Evolutionary conservation across 768 basidiomycete genomes (phyloP).

Genomic region (Auricularia heimuer): DNA sequence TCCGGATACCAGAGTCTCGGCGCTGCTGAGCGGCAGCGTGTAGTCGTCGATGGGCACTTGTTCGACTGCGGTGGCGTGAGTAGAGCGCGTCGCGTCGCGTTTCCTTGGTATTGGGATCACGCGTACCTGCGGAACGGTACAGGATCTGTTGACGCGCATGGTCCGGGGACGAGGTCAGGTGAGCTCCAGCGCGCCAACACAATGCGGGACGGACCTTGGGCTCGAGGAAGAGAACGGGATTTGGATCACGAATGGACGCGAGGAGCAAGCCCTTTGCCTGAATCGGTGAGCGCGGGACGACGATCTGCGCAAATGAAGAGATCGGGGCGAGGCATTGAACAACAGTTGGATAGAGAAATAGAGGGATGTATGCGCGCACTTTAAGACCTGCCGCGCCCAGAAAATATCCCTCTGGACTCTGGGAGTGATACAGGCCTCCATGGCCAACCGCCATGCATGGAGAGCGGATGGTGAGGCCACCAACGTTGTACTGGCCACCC

Average conservation of each 20-base stretch:
- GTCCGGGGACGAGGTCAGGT: background rate
- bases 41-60: slow-evolving; percentile 89
- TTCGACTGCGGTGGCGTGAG: slow-evolving; percentile 46
- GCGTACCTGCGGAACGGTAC: slow-evolving; percentile 74
- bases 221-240: slow-evolving; percentile 93
- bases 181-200: background rate
- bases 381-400: slow-evolving; percentile 85
- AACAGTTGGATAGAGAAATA: background rate
- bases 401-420: slow-evolving; percentile 92
- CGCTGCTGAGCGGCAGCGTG: slow-evolving; percentile 69
- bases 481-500: slow-evolving; percentile 74
- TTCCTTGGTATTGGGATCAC: background rate
- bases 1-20: slow-evolving; percentile 66
- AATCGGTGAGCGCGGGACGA: slow-evolving; percentile 89
- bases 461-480: slow-evolving; percentile 70
- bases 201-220: slow-evolving; percentile 40
- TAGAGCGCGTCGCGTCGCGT: background rate
- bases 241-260: slow-evolving; percentile 81
- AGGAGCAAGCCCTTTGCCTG: slow-evolving; percentile 92
- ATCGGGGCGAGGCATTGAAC: no score
- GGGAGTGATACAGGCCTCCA: slow-evolving; percentile 88
- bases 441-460: slow-evolving; percentile 90
- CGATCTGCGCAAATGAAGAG: slow-evolving; percentile 31
- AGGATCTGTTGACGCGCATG: slow-evolving; percentile 34
- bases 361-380: slow-evolving; percentile 27